Percentiles rank a stretch among this genome's conserved stretches.
These are phyloP conservation scores for Herpetomonas samuelpessoai DNA, from an alignment of 208 protist genomes.

Conservation along the genomic window DNA sequence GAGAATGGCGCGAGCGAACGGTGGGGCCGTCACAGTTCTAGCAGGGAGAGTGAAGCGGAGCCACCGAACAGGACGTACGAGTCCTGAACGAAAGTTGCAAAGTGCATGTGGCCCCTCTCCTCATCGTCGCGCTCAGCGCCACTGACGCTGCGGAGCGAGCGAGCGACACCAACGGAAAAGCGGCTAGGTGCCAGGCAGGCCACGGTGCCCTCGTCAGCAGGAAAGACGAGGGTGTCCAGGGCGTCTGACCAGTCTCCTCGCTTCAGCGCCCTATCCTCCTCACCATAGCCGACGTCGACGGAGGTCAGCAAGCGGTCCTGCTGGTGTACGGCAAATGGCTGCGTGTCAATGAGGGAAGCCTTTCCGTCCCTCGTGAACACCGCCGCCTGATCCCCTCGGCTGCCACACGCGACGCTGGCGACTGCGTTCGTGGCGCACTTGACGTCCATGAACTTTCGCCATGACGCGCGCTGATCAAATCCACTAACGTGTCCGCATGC, in stretches of 20 bases:
- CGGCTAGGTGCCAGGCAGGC: conserved; percentile 13
- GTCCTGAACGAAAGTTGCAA: conserved; percentile 29
- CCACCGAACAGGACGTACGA: conserved; percentile 31
- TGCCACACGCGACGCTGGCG: conserved; percentile 24
- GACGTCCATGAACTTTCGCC: conserved; percentile 29
- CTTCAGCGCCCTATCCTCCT: conserved; percentile 26
- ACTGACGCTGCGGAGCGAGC: conserved; percentile 6
- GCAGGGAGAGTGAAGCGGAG: conserved; percentile 27
- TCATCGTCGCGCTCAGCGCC: background rate
- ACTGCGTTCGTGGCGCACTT: conserved; percentile 29
- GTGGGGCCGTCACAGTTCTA: conserved; percentile 30
- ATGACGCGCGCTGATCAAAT: conserved; percentile 45
- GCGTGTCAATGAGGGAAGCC: conserved; percentile 42
- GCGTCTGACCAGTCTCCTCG: conserved; percentile 32
- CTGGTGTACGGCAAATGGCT: conserved; percentile 66
- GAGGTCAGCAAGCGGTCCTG: conserved; percentile 43
- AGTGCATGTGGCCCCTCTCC: conserved; percentile 16
- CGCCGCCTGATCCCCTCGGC: conserved; percentile 15
- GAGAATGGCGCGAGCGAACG: no score
- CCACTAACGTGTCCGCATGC: conserved; percentile 62
- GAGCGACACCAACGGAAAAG: conserved; percentile 16
- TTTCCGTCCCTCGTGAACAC: conserved; percentile 55
- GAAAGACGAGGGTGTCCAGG: conserved; percentile 20
- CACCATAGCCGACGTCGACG: conserved; percentile 29
- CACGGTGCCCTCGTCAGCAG: conserved; percentile 21